Conservation (phyloP, 768 basidiomycete genomes). For the Leccinum sublutescens region DNA sequence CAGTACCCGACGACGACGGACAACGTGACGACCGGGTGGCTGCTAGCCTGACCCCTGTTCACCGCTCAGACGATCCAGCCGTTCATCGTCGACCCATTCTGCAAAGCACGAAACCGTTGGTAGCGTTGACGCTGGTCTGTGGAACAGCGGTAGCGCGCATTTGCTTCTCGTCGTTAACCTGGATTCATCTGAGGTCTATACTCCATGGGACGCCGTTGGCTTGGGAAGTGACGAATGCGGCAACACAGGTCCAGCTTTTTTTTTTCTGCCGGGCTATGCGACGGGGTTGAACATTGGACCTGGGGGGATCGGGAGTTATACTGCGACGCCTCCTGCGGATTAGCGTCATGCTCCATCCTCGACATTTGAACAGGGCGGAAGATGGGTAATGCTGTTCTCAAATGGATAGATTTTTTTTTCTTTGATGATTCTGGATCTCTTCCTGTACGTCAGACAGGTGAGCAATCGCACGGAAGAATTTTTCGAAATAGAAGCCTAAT, state of each 20-base stretch:
- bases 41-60: neutral
- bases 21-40: slow-evolving; percentile 20
- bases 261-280: slow-evolving; percentile 12
- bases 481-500: too few relatives aligned
- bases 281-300: slow-evolving; percentile 20
- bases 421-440: too few relatives aligned
- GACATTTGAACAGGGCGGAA: neutral
- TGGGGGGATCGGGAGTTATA: slow-evolving; percentile 22
- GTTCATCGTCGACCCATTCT: slow-evolving; percentile 16
- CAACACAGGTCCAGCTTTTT: slow-evolving; percentile 18
- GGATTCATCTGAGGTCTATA: neutral
- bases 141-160: slow-evolving; percentile 22
- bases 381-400: too few relatives aligned
- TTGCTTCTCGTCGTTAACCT: slow-evolving; percentile 23
- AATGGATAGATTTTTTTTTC: too few relatives aligned
- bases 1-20: slow-evolving; percentile 26
- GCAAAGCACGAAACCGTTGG: slow-evolving; percentile 1
- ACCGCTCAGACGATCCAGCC: slow-evolving; percentile 13
- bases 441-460: too few relatives aligned
- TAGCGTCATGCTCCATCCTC: neutral
- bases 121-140: slow-evolving; percentile 25
- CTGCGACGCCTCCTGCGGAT: neutral
- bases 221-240: slow-evolving; percentile 14
- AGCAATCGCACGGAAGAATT: too few relatives aligned
- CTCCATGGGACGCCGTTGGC: slow-evolving; percentile 23